Base-by-base conservation (phyloP, 169 alveolate species). In the Plasmodium adleri region DNA sequence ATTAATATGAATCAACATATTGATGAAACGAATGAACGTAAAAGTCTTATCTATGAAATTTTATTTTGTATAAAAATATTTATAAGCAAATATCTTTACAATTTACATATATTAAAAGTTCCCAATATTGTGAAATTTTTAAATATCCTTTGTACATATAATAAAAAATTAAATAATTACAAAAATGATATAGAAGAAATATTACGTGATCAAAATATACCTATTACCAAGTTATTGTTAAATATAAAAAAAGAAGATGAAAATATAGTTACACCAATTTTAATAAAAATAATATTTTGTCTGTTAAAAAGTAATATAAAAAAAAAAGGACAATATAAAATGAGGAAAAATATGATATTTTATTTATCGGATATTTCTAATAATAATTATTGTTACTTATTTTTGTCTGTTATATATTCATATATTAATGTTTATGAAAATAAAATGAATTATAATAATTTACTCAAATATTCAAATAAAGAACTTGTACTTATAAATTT, bases 241-340 rank as follows among this genome's bases (percentile, higher is more conserved):
- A 86, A 86, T 73, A 72, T 86, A 60, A 86, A 86, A 49, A 75
- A 86, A 73, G 92, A 86, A 72, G 92, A 86, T 28, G 50, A 49
- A 26, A 39, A 50, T 43, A 24, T 10, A 10, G 63, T 86, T 59
- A 86, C 47, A n/a, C 92, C 88, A 6, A 59, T 86, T 4, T 71
- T 86, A 74, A 60, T 72, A 58, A 86, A 86, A 86, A 86, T 86
- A n/a, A 86, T 86, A 59, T 86, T 86, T 56, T 86, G 88, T 43
- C 15, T 86, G 28, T 71, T 86, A 86, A 72, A 67, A 86, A 86
- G 72, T 26, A 63, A 45, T 58, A 43, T 56, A 64, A 72, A 72
- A 86, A 70, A 70, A 83, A 72, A 60, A 39, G 72, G 87, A 22
- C 49, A 62, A 24, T 47, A 50, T 28, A 86, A 86, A 50, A 47